A percentile compares a stretch with the other conserved stretches of the same genome.
These are phyloP conservation scores for Boletus vermiculosoides DNA, from an alignment of 768 basidiomycete genomes.

Conservation along the genomic window DNA sequence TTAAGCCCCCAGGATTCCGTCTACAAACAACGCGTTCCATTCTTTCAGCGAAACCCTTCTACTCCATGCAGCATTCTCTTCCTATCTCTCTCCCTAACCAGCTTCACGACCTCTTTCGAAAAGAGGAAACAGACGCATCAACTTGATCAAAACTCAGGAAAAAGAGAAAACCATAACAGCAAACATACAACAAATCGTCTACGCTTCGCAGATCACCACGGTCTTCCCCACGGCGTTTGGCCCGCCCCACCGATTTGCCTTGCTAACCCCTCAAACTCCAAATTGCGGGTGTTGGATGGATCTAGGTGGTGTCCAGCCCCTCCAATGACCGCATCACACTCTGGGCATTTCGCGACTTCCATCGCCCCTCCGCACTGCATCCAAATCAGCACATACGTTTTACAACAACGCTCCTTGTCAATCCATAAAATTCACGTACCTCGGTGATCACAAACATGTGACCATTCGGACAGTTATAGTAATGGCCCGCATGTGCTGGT, in stretches of 20 bases:
- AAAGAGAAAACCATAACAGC: background rate
- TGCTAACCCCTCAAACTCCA: slow-evolving; percentile 49
- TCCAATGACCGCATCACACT: slow-evolving; percentile 56
- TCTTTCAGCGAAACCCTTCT: too few relatives aligned
- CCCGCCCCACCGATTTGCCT: slow-evolving; percentile 29
- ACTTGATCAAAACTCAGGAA: background rate
- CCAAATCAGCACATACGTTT: slow-evolving; percentile 1
- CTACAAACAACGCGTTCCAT: too few relatives aligned
- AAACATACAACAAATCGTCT: background rate
- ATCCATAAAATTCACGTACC: slow-evolving; percentile 32
- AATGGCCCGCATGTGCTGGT: slow-evolving; percentile 44
- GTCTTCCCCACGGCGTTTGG: slow-evolving; percentile 30
- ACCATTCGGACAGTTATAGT: slow-evolving; percentile 55
- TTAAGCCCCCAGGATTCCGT: too few relatives aligned
- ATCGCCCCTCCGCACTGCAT: slow-evolving; percentile 59
- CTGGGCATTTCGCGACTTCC: slow-evolving; percentile 48
- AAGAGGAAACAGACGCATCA: too few relatives aligned
- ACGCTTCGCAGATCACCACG: slow-evolving; percentile 7
- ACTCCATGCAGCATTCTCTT: too few relatives aligned
- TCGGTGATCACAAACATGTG: slow-evolving; percentile 61
- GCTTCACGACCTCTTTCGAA: too few relatives aligned
- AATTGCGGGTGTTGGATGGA: slow-evolving; percentile 42
- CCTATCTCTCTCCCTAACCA: too few relatives aligned
- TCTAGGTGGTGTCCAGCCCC: slow-evolving; percentile 44
- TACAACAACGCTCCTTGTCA: background rate